Base-by-base conservation (phyloP, 1,139 yeast species). In the Suhomyces panamericanus region DNA sequence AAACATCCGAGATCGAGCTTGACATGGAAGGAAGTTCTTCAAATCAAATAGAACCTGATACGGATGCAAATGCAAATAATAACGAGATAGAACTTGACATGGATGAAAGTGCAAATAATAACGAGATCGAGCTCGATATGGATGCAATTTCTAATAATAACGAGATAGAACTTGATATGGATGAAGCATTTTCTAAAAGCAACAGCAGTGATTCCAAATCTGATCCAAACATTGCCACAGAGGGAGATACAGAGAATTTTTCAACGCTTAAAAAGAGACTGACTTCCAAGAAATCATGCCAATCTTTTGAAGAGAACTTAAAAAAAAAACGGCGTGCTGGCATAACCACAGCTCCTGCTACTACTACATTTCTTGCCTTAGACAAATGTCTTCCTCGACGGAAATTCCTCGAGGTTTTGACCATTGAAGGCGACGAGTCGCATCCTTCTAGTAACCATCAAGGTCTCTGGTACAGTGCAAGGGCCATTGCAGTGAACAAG, bases 321-420 rank as follows among this genome's bases (percentile, higher is more conserved):
- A 24, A 34, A 27, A 34, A 34, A 22, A 12, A 27, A 30, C 15
- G 28, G 12, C n/a, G 14, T n/a, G n/a, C n/a, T n/a, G n/a, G n/a
- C n/a, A n/a, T n/a, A n/a, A n/a, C n/a, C n/a, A n/a, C n/a, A n/a
- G n/a, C n/a, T 8, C 11, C 31, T 6, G 13, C 15, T 8, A 27
- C 35, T 2, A 86, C 96, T 0, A 54, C 66, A 1, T 91, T 93
- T 57, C 62, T 88, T 24, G 96, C 98, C 0, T 71, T 93, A 16
- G 98, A 91, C 61, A 93, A 93, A 59, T 88, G 95, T 54, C 66
- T 85, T 1, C 88, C 88, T 0, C 65, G 71, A 13, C 69, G 95
- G 13, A 58, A 69, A 28, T 87, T 74, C 56, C 53, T 88, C 6
- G 79, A 79, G 48, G 51, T 71, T 3, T 16, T 73, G 11, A 58